These are phyloP conservation scores for Tricholoma sp. DNA, from an alignment of 768 basidiomycete species.

Conservation along the genomic window DNA sequence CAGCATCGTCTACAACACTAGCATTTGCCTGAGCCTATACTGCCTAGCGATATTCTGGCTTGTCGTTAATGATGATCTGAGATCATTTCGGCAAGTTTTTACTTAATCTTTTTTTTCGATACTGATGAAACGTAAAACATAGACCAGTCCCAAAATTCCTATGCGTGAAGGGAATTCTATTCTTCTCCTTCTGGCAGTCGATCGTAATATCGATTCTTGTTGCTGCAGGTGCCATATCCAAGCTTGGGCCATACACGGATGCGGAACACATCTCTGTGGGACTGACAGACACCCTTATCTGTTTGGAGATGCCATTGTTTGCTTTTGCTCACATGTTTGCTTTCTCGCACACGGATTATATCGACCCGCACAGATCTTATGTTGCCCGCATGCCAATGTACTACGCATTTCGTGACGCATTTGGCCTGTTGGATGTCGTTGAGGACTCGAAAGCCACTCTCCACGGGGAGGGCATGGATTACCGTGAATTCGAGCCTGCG, in stretches of 20 bases:
- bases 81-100: conserved; percentile 71
- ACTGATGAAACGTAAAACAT: conserved; percentile 3
- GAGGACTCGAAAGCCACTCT: conserved; percentile 82
- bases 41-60: conserved; percentile 98
- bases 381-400: conserved; percentile 88
- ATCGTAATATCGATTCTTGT: conserved; percentile 86
- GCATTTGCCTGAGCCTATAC: conserved; percentile 77
- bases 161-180: conserved; percentile 96
- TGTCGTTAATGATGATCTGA: conserved; percentile 82
- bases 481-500: conserved; percentile 93
- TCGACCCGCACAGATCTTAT: conserved; percentile 51
- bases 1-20: conserved; percentile 78
- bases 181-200: conserved; percentile 99
- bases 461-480: conserved; percentile 87
- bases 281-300: conserved; percentile 87
- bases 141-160: conserved; percentile 96
- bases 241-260: conserved; percentile 85
- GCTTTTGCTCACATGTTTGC: conserved; percentile 94
- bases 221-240: conserved; percentile 67
- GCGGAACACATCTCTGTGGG: conserved; percentile 86
- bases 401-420: conserved; percentile 84
- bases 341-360: conserved; percentile 86
- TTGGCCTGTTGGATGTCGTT: conserved; percentile 81
- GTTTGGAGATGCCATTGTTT: conserved; percentile 96
- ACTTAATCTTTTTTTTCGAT: neutral